Conservation (phyloP, 805 yeast species). For the Kodamaea hsintzibuensis region DNA sequence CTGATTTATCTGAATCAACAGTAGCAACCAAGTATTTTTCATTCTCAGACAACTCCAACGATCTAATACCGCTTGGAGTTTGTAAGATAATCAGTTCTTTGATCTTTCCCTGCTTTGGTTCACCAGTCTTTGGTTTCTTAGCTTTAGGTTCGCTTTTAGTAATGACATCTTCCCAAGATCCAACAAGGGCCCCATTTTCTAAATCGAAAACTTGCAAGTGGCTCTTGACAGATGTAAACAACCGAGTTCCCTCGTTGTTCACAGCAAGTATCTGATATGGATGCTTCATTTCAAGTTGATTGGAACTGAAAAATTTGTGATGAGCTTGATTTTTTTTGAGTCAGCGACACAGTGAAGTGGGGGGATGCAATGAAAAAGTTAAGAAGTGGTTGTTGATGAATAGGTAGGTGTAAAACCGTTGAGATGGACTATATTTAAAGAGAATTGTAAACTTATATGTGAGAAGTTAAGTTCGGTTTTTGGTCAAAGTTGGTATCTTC, state of each 20-base stretch:
- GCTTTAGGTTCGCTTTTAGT: conserved; percentile 44
- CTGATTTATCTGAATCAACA: conserved; percentile 83
- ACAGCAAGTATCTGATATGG: conserved; percentile 63
- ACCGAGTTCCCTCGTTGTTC: conserved; percentile 43
- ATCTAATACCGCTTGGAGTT: conserved; percentile 45
- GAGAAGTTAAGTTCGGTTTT: too few relatives aligned
- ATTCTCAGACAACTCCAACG: conserved; percentile 55
- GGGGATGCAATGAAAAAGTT: background rate
- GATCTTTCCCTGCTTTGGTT: conserved; percentile 30
- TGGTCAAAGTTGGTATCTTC: too few relatives aligned
- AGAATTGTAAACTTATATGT: too few relatives aligned
- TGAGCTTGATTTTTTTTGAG: background rate
- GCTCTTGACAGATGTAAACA: conserved; percentile 62
- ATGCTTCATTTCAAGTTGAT: conserved; percentile 50
- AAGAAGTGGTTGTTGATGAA: background rate
- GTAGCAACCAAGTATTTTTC: conserved; percentile 57
- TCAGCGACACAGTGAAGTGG: background rate
- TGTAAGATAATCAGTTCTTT: background rate
- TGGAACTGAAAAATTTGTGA: background rate
- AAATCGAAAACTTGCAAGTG: conserved; percentile 53
- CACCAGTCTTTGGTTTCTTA: conserved; percentile 45
- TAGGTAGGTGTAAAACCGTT: too few relatives aligned
- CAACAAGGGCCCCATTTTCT: conserved; percentile 43
- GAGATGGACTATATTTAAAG: too few relatives aligned
- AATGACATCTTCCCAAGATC: conserved; percentile 63